Conservation (phyloP, 352 stramenopile species). For the Phytophthora pluvialis region DNA sequence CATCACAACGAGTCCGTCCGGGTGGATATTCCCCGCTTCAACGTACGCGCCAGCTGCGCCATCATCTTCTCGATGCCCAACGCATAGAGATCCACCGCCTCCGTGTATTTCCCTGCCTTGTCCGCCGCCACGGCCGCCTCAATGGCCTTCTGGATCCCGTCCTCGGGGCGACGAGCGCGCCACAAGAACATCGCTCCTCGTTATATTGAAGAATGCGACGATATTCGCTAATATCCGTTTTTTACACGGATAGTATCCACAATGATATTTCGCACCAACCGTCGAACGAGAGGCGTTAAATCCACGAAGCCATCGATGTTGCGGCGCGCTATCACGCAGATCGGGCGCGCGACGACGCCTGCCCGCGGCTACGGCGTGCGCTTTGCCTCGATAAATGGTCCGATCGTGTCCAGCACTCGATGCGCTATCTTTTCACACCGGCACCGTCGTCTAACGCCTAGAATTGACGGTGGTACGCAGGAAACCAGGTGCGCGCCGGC, state of each 20-base stretch:
- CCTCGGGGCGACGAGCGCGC: constrained; percentile 38
- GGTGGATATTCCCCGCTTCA: background rate
- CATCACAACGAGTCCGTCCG: background rate
- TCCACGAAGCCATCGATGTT: constrained; percentile 35
- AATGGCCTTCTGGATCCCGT: constrained; percentile 57
- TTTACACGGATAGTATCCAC: background rate
- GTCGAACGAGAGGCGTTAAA: constrained; percentile 15
- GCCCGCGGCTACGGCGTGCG: constrained; percentile 44
- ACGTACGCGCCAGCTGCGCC: constrained; percentile 60
- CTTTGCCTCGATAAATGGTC: constrained; percentile 78
- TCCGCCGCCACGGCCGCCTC: constrained; percentile 67
- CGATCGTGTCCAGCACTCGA: background rate
- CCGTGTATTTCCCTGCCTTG: constrained; percentile 43
- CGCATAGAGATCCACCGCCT: constrained; percentile 76
- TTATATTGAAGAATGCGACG: constrained; percentile 20
- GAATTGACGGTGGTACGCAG: constrained; percentile 37
- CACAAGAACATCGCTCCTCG: constrained; percentile 52
- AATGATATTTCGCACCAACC: constrained; percentile 8
- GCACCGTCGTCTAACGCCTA: background rate
- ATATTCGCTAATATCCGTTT: constrained; percentile 3
- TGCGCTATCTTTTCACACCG: background rate
- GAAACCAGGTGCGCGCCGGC: constrained; percentile 82
- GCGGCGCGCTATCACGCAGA: constrained; percentile 47
- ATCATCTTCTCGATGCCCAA: constrained; percentile 82
- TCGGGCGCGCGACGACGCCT: constrained; percentile 30